Evolutionary conservation across 352 stramenopile species (phyloP).

Genomic region (Phytophthora rubi): DNA sequence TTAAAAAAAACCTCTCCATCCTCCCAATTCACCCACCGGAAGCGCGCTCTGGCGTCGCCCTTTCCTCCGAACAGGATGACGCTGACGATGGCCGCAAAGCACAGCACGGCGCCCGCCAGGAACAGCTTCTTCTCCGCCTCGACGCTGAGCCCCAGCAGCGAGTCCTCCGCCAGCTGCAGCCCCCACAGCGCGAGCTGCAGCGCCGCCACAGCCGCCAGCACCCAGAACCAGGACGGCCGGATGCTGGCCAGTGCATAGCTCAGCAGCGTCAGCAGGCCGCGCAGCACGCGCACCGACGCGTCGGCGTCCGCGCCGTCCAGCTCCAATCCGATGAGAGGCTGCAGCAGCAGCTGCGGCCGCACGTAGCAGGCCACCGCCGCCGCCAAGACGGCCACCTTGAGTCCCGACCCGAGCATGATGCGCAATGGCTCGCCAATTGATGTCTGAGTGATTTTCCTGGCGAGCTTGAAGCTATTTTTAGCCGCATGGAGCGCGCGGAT

Average conservation of each 20-base stretch:
- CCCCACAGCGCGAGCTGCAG: slow-evolving; percentile 64
- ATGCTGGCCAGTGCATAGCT: slow-evolving; percentile 53
- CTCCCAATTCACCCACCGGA: slow-evolving; percentile 39
- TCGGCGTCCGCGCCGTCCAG: slow-evolving; percentile 42
- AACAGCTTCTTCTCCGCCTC: slow-evolving; percentile 57
- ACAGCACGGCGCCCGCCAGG: slow-evolving; percentile 41
- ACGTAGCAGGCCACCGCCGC: slow-evolving; percentile 55
- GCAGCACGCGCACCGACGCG: slow-evolving; percentile 58
- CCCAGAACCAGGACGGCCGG: slow-evolving; percentile 50
- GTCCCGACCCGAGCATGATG: slow-evolving; percentile 34
- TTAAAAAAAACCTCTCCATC: not conserved
- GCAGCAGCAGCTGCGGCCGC: slow-evolving; percentile 50
- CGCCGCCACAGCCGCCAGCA: slow-evolving; percentile 51
- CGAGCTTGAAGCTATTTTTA: slow-evolving; percentile 36
- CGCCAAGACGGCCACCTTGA: slow-evolving; percentile 55
- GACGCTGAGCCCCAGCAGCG: slow-evolving; percentile 42
- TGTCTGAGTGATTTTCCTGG: slow-evolving; percentile 14
- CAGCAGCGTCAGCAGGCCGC: slow-evolving; percentile 64
- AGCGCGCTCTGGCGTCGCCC: slow-evolving; percentile 43
- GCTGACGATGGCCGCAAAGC: slow-evolving; percentile 54
- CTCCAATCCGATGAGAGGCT: slow-evolving; percentile 35
- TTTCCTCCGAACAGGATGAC: slow-evolving; percentile 59
- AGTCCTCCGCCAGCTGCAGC: slow-evolving; percentile 48
- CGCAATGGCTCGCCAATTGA: not conserved
- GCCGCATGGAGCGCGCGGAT: slow-evolving; percentile 12